phyloP scores from a whole-genome alignment of 139 green algal genomes.

The Tetratostichococcus sp. region DNA sequence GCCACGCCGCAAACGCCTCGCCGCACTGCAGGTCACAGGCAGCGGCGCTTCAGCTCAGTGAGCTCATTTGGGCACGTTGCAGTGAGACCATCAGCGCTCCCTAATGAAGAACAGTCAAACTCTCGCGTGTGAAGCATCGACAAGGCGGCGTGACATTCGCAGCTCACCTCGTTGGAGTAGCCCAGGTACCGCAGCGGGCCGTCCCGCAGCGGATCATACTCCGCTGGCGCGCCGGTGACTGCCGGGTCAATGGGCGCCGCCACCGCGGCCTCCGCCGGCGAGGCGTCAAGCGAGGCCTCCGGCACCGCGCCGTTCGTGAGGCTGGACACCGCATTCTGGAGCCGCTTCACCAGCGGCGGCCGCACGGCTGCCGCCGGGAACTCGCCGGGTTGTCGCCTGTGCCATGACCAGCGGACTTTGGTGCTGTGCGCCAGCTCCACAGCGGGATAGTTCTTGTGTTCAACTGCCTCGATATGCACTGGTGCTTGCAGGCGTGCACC shows the following conservation, averaged over 20 bases:
- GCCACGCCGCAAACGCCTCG: slow-evolving; percentile 71
- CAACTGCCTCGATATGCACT: no score
- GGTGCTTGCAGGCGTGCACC: no score
- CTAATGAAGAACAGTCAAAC: no score
- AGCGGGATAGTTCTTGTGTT: no score
- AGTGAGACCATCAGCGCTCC: no score
- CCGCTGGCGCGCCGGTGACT: slow-evolving; percentile 28
- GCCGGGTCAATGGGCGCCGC: neutral
- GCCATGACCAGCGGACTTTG: no score
- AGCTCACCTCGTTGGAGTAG: slow-evolving; percentile 67
- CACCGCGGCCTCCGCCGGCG: neutral
- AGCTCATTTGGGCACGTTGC: no score
- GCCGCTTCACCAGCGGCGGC: neutral
- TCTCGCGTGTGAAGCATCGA: no score
- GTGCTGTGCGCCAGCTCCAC: no score
- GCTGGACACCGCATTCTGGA: neutral
- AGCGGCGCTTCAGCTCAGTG: neutral
- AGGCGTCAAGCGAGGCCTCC: neutral
- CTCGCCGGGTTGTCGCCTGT: neutral
- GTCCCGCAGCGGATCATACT: slow-evolving; percentile 67
- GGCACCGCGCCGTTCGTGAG: neutral
- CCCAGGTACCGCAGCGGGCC: slow-evolving; percentile 67
- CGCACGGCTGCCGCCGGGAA: neutral
- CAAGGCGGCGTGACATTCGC: neutral
- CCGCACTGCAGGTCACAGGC: slow-evolving; percentile 12